Percentiles rank a stretch among this genome's conserved stretches.
phyloP scores from a whole-genome alignment of 805 yeast species.

The Saccharomycopsis sp. region DNA sequence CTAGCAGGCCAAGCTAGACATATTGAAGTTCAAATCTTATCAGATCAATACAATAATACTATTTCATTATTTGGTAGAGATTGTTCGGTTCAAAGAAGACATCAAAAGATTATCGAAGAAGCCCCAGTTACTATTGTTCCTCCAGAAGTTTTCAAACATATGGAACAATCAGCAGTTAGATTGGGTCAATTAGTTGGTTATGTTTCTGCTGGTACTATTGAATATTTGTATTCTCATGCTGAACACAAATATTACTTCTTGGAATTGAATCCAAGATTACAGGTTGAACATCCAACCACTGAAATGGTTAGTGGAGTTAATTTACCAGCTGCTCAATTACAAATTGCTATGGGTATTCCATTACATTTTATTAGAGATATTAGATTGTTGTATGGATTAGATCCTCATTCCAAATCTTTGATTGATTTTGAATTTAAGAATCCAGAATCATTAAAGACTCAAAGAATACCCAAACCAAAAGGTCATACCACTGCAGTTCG shows the following conservation, averaged over 20 bases:
- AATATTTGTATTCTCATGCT: conserved; percentile 87
- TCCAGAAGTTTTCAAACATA: conserved; percentile 72
- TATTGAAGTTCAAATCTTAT: conserved; percentile 93
- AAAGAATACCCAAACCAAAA: conserved; percentile 90
- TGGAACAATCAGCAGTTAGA: conserved; percentile 98
- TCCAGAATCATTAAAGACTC: conserved; percentile 64
- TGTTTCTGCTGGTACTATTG: conserved; percentile 99
- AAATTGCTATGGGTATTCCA: conserved; percentile 99
- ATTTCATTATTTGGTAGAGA: conserved; percentile 97
- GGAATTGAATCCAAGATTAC: conserved; percentile 96
- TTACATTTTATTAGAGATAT: conserved; percentile 92
- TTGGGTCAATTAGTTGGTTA: conserved; percentile 95
- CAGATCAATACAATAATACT: conserved; percentile 97
- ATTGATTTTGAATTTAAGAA: conserved; percentile 85
- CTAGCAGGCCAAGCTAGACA: conserved; percentile 97
- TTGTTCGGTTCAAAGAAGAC: conserved; percentile 99
- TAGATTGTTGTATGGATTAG: conserved; percentile 88
- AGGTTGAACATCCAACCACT: conserved; percentile 99
- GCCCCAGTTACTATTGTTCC: conserved; percentile 97
- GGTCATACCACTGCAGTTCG: conserved; percentile 99
- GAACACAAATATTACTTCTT: conserved; percentile 94
- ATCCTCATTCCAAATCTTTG: conserved; percentile 84
- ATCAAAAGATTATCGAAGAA: conserved; percentile 97
- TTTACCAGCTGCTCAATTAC: conserved; percentile 96
- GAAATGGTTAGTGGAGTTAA: conserved; percentile 99